Evolutionary conservation across 2,329 filamentous ascomycete genomes (phyloP).

Genomic region (Xylaria sp.): DNA sequence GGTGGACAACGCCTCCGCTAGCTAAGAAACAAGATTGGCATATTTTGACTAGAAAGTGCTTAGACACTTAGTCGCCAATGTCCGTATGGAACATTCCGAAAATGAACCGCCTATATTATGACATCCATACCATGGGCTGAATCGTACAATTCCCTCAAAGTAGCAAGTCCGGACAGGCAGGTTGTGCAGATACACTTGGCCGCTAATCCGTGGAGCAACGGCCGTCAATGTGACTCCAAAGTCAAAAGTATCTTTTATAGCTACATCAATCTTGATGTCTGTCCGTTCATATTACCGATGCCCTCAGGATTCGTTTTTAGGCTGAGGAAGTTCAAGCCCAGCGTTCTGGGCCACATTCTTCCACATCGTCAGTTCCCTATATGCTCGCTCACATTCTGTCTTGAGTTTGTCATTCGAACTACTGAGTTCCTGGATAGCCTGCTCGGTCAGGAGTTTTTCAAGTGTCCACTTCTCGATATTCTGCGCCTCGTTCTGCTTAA

Average conservation of each 20-base stretch:
- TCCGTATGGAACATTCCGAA: slow-evolving; percentile 11
- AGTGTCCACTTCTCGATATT: slow-evolving; percentile 96
- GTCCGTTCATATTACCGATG: slow-evolving; percentile 24
- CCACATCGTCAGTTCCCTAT: slow-evolving; percentile 81
- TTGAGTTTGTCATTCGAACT: slow-evolving; percentile 89
- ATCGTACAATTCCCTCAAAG: slow-evolving; percentile 25
- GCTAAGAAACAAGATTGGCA: slow-evolving; percentile 12
- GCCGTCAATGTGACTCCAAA: background rate
- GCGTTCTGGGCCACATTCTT: slow-evolving; percentile 74
- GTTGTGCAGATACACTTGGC: background rate
- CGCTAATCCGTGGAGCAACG: background rate
- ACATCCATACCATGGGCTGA: slow-evolving; percentile 29
- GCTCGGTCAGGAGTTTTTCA: slow-evolving; percentile 89
- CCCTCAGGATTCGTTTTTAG: slow-evolving; percentile 53
- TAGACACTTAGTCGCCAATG: slow-evolving; percentile 3
- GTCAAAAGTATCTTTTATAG: background rate
- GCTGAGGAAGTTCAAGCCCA: slow-evolving; percentile 60
- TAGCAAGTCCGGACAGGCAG: background rate
- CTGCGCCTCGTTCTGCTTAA: slow-evolving; percentile 92
- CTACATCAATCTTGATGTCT: background rate
- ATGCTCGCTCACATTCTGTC: slow-evolving; percentile 79
- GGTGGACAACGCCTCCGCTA: slow-evolving; percentile 26
- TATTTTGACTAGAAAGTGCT: background rate
- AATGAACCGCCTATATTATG: slow-evolving; percentile 23
- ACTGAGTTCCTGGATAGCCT: slow-evolving; percentile 88